Percentiles rank a stretch among this genome's conserved stretches.
These are phyloP conservation scores for Naematelia encephala DNA, from an alignment of 768 basidiomycete genomes.

Conservation along the genomic window DNA sequence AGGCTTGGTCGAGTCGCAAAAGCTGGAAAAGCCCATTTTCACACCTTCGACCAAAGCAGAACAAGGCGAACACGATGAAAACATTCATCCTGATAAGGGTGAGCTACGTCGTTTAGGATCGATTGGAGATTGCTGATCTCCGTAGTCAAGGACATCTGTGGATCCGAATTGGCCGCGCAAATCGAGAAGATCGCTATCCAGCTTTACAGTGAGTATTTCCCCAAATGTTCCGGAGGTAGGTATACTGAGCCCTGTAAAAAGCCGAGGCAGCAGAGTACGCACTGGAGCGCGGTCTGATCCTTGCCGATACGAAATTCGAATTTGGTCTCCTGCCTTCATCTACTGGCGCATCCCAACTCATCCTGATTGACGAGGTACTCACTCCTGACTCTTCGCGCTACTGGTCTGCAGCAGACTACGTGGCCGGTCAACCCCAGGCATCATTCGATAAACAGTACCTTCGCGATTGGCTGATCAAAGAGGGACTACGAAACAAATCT, in stretches of 20 bases:
- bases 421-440: constrained; percentile 69
- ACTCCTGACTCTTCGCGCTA: constrained; percentile 97
- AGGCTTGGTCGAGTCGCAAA: constrained; percentile 78
- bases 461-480: constrained; percentile 83
- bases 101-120: constrained; percentile 12
- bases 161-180: constrained; percentile 47
- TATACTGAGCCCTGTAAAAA: constrained; percentile 4
- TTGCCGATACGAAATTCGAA: constrained; percentile 98
- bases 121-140: not conserved
- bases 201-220: constrained; percentile 49
- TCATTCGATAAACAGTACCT: constrained; percentile 98
- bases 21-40: constrained; percentile 77
- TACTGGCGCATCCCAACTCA: constrained; percentile 55
- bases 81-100: constrained; percentile 82
- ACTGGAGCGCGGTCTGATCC: constrained; percentile 71
- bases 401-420: constrained; percentile 78
- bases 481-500: constrained; percentile 59
- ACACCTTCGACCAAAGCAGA: constrained; percentile 98
- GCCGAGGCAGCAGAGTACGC: constrained; percentile 71
- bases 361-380: constrained; percentile 92
- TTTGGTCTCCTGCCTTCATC: constrained; percentile 70
- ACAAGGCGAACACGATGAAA: constrained; percentile 90
- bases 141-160: constrained; percentile 51
- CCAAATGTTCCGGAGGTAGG: too few species aligned
- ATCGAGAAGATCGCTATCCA: constrained; percentile 46